Evolutionary conservation across 768 basidiomycete species (phyloP), one percentile per base, ranked within the genome.

Genomic region (Leccinum imitatum): DNA sequence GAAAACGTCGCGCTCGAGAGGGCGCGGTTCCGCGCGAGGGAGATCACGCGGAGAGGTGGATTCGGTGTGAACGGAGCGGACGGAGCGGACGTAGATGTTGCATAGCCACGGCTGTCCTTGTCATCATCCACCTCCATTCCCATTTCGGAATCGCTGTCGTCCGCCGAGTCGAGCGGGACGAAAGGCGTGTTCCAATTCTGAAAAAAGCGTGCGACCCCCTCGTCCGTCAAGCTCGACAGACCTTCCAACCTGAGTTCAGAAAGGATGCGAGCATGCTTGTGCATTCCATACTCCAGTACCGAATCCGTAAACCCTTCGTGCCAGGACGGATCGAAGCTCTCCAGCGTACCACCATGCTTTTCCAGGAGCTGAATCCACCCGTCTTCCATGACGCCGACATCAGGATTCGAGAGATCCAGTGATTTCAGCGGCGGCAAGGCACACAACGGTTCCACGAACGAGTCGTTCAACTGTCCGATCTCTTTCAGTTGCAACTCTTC

Each of bases 401-500:
- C 73, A 3, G 89, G 85, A 52, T 85, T 77, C 3, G 88, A 85
- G 6, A 98, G 71, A 69, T 97, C 92, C 30, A 98, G 80, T 8
- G 75, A 76, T 14, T 75, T 80, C 23, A 94, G 73, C 63, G 70
- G 61, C 1, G 73, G 53, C 9, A 75, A 52, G 15, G 60, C 60
- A 27, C 72, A 70, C 30, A 97, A 73, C 35, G 78, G 74, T 6
- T 74, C 75, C 3, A 91, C 74, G 69, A 90, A 93, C 2, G 75
- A 77, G 64, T 93, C 88, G 56, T 79, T 73, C 58, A 98, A 72
- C 62, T 83, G 75, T 7, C 89, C 93, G 33, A 98, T 73, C 68
- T 95, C 91, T 61, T 85, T 84, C 41, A 99, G 77, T 3, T 91
- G 83, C 1, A 99, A 82, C 52, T 87, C 85, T n/a, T 73, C 80